phyloP scores from a whole-genome alignment of 768 basidiomycete species.

The Leucosporidium creatinivorum region DNA sequence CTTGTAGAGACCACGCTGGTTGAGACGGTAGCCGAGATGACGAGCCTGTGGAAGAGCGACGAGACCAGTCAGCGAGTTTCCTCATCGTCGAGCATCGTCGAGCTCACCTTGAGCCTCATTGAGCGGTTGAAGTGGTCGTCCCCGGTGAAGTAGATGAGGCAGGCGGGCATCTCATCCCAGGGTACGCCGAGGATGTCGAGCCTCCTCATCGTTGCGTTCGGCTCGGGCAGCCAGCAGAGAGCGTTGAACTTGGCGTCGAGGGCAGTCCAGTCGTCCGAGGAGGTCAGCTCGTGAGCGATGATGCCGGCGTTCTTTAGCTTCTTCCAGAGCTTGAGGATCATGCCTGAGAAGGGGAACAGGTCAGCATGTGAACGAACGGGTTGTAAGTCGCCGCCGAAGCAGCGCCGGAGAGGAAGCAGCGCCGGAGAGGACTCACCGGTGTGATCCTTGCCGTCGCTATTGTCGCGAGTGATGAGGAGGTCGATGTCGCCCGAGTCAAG shows the following conservation, averaged over 20 bases:
- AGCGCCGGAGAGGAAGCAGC: too few species aligned
- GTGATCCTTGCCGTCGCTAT: slow-evolving; percentile 37
- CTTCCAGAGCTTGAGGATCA: slow-evolving; percentile 31
- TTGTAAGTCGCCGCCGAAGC: too few species aligned
- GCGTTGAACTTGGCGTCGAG: slow-evolving; percentile 12
- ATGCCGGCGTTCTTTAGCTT: slow-evolving; percentile 31
- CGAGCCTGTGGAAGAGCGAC: slow-evolving; percentile 31
- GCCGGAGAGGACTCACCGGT: slow-evolving; percentile 23
- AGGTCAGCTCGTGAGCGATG: slow-evolving; percentile 34
- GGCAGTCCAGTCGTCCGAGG: slow-evolving; percentile 4
- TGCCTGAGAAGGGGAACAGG: not conserved
- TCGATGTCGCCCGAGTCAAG: slow-evolving; percentile 42
- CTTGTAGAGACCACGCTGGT: slow-evolving; percentile 41
- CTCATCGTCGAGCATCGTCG: too few species aligned
- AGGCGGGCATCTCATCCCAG: slow-evolving; percentile 15
- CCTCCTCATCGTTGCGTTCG: slow-evolving; percentile 4
- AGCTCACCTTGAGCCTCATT: slow-evolving; percentile 35
- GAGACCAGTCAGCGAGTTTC: not conserved
- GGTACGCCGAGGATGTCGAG: slow-evolving; percentile 28
- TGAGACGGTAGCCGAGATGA: slow-evolving; percentile 41
- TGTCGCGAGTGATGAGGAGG: slow-evolving; percentile 40
- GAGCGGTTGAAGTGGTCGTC: slow-evolving; percentile 40
- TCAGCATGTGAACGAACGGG: not conserved
- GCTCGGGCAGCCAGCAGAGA: not conserved
- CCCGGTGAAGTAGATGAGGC: slow-evolving; percentile 24